A percentile compares a stretch with the other conserved stretches of the same genome.
Conservation (phyloP, 768 basidiomycete genomes). For the Leccinum rimulosum region DNA sequence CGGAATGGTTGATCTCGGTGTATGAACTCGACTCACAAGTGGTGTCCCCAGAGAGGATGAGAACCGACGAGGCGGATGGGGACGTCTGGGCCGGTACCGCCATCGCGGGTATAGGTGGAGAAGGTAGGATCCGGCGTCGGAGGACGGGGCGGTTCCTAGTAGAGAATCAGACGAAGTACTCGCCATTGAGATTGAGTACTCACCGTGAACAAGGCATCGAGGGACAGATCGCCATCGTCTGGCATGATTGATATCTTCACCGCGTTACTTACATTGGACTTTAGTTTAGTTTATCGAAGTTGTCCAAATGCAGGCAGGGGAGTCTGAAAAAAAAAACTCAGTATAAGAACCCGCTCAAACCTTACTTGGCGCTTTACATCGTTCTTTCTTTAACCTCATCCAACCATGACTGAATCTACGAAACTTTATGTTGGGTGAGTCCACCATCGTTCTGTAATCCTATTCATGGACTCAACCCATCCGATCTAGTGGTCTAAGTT, state of each 20-base stretch:
- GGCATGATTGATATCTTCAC: background rate
- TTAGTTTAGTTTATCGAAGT: background rate
- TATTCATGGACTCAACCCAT: background rate
- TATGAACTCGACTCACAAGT: slow-evolving; percentile 49
- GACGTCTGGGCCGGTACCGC: slow-evolving; percentile 33
- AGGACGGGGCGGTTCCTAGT: slow-evolving; percentile 60
- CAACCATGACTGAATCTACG: slow-evolving; percentile 25
- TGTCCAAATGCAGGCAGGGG: slow-evolving; percentile 29
- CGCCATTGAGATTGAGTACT: background rate
- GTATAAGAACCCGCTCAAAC: slow-evolving; percentile 30
- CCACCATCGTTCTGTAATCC: background rate
- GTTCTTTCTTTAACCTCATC: slow-evolving; percentile 14
- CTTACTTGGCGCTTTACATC: slow-evolving; percentile 10
- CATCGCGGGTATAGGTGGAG: slow-evolving; percentile 43
- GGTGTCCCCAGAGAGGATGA: slow-evolving; percentile 81
- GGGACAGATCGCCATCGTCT: background rate
- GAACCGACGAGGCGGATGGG: slow-evolving; percentile 70
- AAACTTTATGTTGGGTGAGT: slow-evolving; percentile 35
- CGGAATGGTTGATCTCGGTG: background rate
- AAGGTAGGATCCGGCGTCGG: slow-evolving; percentile 63
- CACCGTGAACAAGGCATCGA: background rate
- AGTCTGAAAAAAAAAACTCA: slow-evolving; percentile 31
- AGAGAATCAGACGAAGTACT: background rate
- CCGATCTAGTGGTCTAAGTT: slow-evolving; percentile 31
- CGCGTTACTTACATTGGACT: no score